Base-by-base conservation (phyloP, 768 basidiomycete species). In the Tephrocybe sp. region DNA sequence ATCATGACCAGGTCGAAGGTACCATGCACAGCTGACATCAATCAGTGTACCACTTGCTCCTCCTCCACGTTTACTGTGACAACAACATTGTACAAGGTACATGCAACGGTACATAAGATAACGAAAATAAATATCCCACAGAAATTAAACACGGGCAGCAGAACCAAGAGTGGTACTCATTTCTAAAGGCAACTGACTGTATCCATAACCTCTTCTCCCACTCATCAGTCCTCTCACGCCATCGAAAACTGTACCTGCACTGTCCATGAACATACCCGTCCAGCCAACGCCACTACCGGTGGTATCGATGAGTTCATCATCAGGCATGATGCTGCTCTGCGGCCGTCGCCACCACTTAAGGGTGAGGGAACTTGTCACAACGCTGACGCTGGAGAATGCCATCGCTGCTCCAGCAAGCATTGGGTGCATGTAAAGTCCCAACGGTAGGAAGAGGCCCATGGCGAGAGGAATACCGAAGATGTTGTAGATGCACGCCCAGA, bases 371-470 rank as follows among this genome's bases (percentile, higher is more conserved):
- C 90, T 93, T 22, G 82, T 83, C 13, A 99, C 96, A 44, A 99
- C 97, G 57, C 91, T 94, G 30, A 98, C 96, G 58, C 88, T 92
- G 27, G 92, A 95, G 67, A 93, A 94, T 21, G 97, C 97, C 97
- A 99, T 99, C 22, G 95, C 95, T 2, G 87, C 92, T n/a, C 92
- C 96, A 0, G 97, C 93, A 72, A 94, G 83, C 96, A 98, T 98
- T 8, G 97, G 97, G 59, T 94, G 97, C 64, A 98, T 84, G 66
- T 94, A 92, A 24, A 96, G 56, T 12, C 93, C 93, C 64, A 92
- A 80, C 0, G 97, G 97, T 11, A 98, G 76, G 73, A 99, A 86
- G 39, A 98, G 49, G 21, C 97, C 97, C 97, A 99, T 99, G 18
- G 97, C 97, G 38, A 98, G 82, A 15, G 97, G 97, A 51, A 99